These are phyloP conservation scores for Papiliotrema nemorosa DNA, from an alignment of 1,284 basidiomycete genomes.

Conservation along the genomic window DNA sequence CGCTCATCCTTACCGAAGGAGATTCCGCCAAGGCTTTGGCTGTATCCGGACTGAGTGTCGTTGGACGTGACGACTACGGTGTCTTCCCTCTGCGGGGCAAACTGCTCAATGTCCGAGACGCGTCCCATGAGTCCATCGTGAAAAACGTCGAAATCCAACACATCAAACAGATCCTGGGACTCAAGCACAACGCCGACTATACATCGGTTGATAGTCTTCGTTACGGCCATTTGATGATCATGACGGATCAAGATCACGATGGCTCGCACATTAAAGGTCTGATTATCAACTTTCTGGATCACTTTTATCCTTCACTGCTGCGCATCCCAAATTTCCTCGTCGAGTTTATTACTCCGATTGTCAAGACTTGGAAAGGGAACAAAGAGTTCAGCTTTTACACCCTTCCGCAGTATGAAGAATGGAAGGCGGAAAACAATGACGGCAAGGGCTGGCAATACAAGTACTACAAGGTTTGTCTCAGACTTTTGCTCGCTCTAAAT, in stretches of 20 bases:
- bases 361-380: slow-evolving; percentile 82
- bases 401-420: slow-evolving; percentile 93
- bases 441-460: slow-evolving; percentile 85
- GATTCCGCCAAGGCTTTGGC: slow-evolving; percentile 98
- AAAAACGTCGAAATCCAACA: slow-evolving; percentile 97
- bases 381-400: slow-evolving; percentile 90
- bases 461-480: slow-evolving; percentile 85
- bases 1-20: slow-evolving; percentile 97
- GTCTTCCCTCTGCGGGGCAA: slow-evolving; percentile 98
- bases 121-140: slow-evolving; percentile 91
- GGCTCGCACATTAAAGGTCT: slow-evolving; percentile 99
- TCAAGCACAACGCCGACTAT: slow-evolving; percentile 93
- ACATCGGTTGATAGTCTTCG: slow-evolving; percentile 67
- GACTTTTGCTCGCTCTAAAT: not conserved
- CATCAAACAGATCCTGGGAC: slow-evolving; percentile 96
- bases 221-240: slow-evolving; percentile 97
- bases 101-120: slow-evolving; percentile 95
- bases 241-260: slow-evolving; percentile 99
- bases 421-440: slow-evolving; percentile 77
- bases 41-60: slow-evolving; percentile 88
- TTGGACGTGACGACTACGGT: slow-evolving; percentile 94
- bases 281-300: slow-evolving; percentile 96
- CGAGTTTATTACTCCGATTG: slow-evolving; percentile 98
- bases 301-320: slow-evolving; percentile 93
- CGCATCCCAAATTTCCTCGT: slow-evolving; percentile 90